phyloP scores from a whole-genome alignment of 1,284 basidiomycete species.

The Mycena sp. region DNA sequence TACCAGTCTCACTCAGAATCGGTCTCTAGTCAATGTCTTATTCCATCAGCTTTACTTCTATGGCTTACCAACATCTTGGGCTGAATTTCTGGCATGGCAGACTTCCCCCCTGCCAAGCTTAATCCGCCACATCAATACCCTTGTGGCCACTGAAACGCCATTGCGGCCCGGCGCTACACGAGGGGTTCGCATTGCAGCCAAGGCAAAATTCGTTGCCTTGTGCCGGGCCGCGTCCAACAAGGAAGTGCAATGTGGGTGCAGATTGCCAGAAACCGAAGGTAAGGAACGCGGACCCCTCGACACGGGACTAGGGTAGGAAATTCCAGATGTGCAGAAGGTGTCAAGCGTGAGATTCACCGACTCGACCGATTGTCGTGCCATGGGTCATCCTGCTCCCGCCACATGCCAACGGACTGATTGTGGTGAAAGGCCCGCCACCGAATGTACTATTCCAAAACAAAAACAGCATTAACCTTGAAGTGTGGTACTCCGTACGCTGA shows the following conservation, averaged over 20 bases:
- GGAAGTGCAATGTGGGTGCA: neutral
- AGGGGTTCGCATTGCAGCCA: slow-evolving; percentile 1
- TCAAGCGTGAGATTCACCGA: neutral
- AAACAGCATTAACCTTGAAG: too few species aligned
- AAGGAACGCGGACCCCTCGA: neutral
- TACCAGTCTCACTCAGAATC: too few species aligned
- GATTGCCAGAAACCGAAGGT: neutral
- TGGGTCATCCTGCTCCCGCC: neutral
- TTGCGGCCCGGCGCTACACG: slow-evolving; percentile 3
- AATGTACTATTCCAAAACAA: too few species aligned
- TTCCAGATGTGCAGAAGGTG: neutral
- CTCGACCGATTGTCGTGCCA: neutral
- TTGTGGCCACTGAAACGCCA: too few species aligned
- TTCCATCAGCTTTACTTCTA: too few species aligned
- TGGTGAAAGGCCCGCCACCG: neutral
- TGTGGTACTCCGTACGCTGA: too few species aligned
- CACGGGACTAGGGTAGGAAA: neutral
- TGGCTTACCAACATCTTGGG: too few species aligned
- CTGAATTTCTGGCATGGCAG: too few species aligned
- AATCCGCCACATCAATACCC: too few species aligned
- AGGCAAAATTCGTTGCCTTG: neutral
- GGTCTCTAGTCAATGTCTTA: too few species aligned
- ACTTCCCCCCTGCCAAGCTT: too few species aligned
- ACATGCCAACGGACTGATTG: neutral
- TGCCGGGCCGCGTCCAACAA: neutral